Evolutionary conservation across 495 filamentous ascomycete species (phyloP), one percentile per base, ranked within the genome.

Genomic region (Tuber magnatum): DNA sequence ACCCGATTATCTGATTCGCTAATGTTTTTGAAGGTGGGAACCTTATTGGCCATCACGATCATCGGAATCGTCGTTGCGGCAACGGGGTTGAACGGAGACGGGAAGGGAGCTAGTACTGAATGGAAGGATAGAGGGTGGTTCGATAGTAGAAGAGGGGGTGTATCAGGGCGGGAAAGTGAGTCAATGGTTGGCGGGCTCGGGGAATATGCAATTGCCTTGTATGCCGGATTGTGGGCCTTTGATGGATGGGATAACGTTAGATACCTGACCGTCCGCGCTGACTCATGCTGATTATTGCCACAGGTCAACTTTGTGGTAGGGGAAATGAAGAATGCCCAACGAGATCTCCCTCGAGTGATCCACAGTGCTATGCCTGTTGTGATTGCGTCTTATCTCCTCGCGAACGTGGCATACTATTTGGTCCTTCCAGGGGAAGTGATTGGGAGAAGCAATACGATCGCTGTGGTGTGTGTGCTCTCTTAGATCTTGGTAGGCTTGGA

Each of bases 361-460:
- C 95, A 98, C 84, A 97, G 94, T 28, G 94, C 94, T 39, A 97
- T 99, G 90, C 94, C 96, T 4, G 85, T 97, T 46, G 95, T 99
- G 73, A 97, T 98, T 76, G 73, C 92, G 48, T 92, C 88, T 78
- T 99, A 99, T 84, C 86, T 98, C 74, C 87, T 97, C 71, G 94
- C 94, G 76, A 98, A 97, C 84, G 82, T 97, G 35, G 87, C 93
- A 48, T 99, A 99, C 84, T 96, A 97, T 85, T 89, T 99, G 71
- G 95, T 99, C 42, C 89, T 99, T n/a, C 94, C 95, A 4, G 86
- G 91, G 77, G 85, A 86, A 2, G 86, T 88, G 44, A 94, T 97
- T 84, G 92, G 93, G 82, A 90, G 89, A 32, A 90, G 88, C 82
- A 97, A 97, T 85, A 97, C 95, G 10, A 90, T 99, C 35, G 95